Evolutionary conservation across 2,329 filamentous ascomycete species (phyloP).

Genomic region (Clonostachys rosea): DNA sequence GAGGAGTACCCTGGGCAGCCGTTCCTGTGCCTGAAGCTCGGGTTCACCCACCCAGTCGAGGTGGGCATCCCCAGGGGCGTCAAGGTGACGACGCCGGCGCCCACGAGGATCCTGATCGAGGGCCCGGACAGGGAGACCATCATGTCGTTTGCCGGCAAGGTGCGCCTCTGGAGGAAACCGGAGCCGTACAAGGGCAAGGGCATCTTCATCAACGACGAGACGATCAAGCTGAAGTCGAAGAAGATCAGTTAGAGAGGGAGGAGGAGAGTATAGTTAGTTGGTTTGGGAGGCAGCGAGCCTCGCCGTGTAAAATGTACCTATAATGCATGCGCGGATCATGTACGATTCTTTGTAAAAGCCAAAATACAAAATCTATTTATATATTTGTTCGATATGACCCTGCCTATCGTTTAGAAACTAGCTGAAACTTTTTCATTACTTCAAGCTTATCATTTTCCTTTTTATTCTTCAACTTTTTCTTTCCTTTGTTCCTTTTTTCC

Average conservation of each 20-base stretch:
- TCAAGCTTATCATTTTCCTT: neutral
- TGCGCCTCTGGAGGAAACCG: conserved; percentile 82
- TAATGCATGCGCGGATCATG: no score
- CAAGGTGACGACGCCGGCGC: conserved; percentile 81
- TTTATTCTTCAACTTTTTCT: neutral
- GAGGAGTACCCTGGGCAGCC: conserved; percentile 78
- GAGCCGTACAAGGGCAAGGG: conserved; percentile 99
- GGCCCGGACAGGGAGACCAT: conserved; percentile 81
- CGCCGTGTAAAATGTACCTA: no score
- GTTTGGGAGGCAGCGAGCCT: no score
- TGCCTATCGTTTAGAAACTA: no score
- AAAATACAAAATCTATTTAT: no score
- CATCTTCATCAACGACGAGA: conserved; percentile 96
- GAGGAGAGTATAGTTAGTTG: no score
- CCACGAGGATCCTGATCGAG: conserved; percentile 87
- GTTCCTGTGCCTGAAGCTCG: conserved; percentile 90
- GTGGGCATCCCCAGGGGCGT: conserved; percentile 78
- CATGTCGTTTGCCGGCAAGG: conserved; percentile 86
- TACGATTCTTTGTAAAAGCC: no score
- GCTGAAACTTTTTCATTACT: no score
- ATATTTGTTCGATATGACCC: no score
- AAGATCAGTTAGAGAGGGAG: conserved; percentile 70
- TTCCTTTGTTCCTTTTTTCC: conserved; percentile 6
- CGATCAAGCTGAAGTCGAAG: conserved; percentile 97
- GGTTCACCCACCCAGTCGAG: conserved; percentile 94